Evolutionary conservation across 148 eudicot genomes (phyloP).

Genomic region (Polygonum aviculare): DNA sequence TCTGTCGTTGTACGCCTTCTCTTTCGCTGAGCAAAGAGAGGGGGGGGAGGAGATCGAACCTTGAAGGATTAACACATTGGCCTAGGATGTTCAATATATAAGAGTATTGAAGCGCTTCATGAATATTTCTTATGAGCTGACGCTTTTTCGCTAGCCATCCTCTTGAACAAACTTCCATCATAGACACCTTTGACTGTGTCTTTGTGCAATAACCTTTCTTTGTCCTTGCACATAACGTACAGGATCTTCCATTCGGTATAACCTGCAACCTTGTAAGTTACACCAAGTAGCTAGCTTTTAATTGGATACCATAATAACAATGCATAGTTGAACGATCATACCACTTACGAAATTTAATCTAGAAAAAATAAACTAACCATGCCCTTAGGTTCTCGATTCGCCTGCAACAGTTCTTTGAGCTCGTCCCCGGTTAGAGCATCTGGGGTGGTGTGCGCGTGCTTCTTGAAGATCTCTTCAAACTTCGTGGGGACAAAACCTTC

Average conservation of each 20-base stretch:
- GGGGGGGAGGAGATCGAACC: no score
- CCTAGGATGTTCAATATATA: no score
- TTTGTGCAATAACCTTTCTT: constrained; percentile 52
- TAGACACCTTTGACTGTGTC: constrained; percentile 49
- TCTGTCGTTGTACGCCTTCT: no score
- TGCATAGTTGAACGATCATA: no score
- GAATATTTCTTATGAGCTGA: constrained; percentile 23
- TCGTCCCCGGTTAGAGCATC: constrained; percentile 48
- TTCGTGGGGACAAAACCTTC: constrained; percentile 58
- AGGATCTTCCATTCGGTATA: constrained; percentile 64
- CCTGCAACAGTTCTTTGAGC: constrained; percentile 37
- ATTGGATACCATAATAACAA: background rate
- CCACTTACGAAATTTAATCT: background rate
- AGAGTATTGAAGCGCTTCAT: no score
- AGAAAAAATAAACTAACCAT: constrained; percentile 30
- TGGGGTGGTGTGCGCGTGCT: constrained; percentile 40
- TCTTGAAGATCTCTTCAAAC: constrained; percentile 60
- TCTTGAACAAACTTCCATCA: constrained; percentile 71
- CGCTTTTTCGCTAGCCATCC: constrained; percentile 40
- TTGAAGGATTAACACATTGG: no score
- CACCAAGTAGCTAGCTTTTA: background rate
- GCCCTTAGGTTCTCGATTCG: constrained; percentile 56
- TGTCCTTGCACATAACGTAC: constrained; percentile 51
- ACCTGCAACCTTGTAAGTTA: constrained; percentile 37
- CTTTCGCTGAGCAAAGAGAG: no score